Conservation (phyloP, 345 rosid genomes). For the Populus ilicifolia region DNA sequence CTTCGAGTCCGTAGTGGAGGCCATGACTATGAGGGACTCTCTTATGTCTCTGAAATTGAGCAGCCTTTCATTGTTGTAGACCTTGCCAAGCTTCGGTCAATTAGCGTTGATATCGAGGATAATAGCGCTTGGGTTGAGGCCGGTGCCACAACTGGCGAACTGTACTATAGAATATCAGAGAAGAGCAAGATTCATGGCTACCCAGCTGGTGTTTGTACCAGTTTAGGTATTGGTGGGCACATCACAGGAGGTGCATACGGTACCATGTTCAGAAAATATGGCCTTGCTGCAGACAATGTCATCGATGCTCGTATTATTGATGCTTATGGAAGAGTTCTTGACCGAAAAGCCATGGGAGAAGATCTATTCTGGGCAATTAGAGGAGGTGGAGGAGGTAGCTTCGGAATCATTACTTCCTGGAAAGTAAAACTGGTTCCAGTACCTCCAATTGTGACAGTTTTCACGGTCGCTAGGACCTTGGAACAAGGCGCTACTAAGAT, state of each 20-base stretch:
- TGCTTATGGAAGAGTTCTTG: constrained; percentile 1
- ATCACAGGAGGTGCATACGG: constrained; percentile 10
- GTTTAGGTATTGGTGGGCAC: constrained; percentile 10
- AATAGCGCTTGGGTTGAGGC: constrained; percentile 6
- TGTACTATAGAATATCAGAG: not conserved
- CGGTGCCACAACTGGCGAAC: constrained; percentile 9
- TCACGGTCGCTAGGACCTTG: constrained; percentile 45
- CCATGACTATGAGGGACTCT: constrained; percentile 65
- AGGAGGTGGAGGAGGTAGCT: constrained; percentile 75
- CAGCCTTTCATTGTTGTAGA: constrained; percentile 5
- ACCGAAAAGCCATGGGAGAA: constrained; percentile 48
- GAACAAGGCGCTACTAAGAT: constrained; percentile 42
- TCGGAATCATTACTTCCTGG: constrained; percentile 60
- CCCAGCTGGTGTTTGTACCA: constrained; percentile 9
- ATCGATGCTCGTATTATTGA: constrained; percentile 7
- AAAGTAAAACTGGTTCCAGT: constrained; percentile 64
- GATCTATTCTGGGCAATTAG: constrained; percentile 70
- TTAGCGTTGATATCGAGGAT: not conserved
- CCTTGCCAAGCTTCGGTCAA: not conserved
- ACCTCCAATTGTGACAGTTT: constrained; percentile 55
- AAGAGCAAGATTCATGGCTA: not conserved
- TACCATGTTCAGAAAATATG: constrained; percentile 10
- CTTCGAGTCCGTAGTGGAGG: constrained; percentile 64
- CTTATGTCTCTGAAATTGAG: constrained; percentile 39
- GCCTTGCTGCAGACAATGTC: constrained; percentile 9